Evolutionary conservation across 768 basidiomycete genomes (phyloP).

Genomic region (Coprinellus micaceus): DNA sequence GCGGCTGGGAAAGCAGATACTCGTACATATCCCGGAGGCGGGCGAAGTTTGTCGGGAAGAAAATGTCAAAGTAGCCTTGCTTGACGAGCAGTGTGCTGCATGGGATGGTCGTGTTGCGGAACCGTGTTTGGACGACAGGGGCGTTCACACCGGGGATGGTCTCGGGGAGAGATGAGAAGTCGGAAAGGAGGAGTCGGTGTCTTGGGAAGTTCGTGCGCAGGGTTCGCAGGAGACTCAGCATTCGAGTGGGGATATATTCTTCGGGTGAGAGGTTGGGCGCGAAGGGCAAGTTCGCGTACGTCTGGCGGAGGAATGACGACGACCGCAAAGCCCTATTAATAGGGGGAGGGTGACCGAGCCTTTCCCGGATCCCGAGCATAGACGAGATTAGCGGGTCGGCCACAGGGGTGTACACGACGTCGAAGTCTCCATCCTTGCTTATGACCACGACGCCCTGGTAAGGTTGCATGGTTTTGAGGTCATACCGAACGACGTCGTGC

Average conservation of each 20-base stretch:
- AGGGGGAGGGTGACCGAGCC: constrained; percentile 54
- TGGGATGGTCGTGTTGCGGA: constrained; percentile 80
- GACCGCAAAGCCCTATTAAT: constrained; percentile 52
- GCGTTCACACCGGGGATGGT: constrained; percentile 72
- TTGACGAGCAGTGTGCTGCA: constrained; percentile 88
- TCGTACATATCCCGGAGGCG: constrained; percentile 89
- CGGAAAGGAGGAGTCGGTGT: constrained; percentile 90
- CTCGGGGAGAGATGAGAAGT: constrained; percentile 87
- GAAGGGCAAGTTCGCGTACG: constrained; percentile 77
- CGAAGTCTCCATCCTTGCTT: constrained; percentile 77
- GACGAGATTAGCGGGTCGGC: constrained; percentile 81
- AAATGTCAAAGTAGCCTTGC: constrained; percentile 97
- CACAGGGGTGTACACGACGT: constrained; percentile 76
- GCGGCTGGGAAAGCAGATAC: constrained; percentile 64
- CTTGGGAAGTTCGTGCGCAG: constrained; percentile 83
- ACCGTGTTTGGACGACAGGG: constrained; percentile 95
- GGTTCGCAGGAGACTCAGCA: constrained; percentile 78
- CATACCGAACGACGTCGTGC: constrained; percentile 92
- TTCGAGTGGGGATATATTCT: constrained; percentile 91
- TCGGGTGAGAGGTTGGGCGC: constrained; percentile 83
- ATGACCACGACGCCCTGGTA: constrained; percentile 81
- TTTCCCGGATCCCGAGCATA: constrained; percentile 66
- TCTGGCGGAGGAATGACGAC: constrained; percentile 53
- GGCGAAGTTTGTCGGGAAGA: constrained; percentile 93
- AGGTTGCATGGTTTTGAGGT: constrained; percentile 72